Conservation (phyloP, 1,284 basidiomycete species). For the Schizopora paradoxa region DNA sequence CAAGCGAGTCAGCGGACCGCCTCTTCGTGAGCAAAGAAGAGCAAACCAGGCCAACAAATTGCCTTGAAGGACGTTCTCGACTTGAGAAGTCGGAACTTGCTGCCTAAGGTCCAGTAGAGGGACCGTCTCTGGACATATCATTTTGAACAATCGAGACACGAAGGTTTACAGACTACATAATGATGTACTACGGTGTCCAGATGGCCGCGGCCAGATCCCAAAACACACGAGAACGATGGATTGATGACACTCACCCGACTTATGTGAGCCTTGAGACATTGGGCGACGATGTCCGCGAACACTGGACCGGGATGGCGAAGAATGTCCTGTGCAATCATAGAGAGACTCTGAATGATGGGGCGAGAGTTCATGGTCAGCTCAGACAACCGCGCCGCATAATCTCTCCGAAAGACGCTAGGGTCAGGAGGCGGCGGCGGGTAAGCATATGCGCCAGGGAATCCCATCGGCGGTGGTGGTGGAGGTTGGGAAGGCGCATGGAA, state of each 20-base stretch:
- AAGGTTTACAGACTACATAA: too few species aligned
- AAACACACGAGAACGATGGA: conserved; percentile 17
- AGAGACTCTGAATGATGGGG: conserved; percentile 93
- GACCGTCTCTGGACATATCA: too few species aligned
- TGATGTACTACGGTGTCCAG: too few species aligned
- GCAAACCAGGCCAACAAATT: too few species aligned
- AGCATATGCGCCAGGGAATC: too few species aligned
- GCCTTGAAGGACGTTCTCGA: too few species aligned
- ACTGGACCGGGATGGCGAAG: too few species aligned
- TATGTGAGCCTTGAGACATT: conserved; percentile 87
- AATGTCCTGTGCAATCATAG: conserved; percentile 89
- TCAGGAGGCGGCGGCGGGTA: conserved; percentile 44
- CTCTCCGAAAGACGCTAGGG: conserved; percentile 74
- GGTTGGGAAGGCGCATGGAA: conserved; percentile 39
- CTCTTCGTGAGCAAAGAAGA: too few species aligned
- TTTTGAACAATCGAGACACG: too few species aligned
- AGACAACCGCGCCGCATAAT: conserved; percentile 72
- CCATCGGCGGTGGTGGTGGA: conserved; percentile 42
- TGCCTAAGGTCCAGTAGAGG: too few species aligned
- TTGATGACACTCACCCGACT: conserved; percentile 65
- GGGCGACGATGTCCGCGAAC: conserved; percentile 78
- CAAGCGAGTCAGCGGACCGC: conserved; percentile 13
- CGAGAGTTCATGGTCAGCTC: conserved; percentile 94
- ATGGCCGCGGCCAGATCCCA: too few species aligned
- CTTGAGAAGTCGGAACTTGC: too few species aligned